Percentiles rank a stretch among this genome's conserved stretches.
Evolutionary conservation across 305 asterid species (phyloP).

Genomic region (Fraxinus xanthoxyloides): DNA sequence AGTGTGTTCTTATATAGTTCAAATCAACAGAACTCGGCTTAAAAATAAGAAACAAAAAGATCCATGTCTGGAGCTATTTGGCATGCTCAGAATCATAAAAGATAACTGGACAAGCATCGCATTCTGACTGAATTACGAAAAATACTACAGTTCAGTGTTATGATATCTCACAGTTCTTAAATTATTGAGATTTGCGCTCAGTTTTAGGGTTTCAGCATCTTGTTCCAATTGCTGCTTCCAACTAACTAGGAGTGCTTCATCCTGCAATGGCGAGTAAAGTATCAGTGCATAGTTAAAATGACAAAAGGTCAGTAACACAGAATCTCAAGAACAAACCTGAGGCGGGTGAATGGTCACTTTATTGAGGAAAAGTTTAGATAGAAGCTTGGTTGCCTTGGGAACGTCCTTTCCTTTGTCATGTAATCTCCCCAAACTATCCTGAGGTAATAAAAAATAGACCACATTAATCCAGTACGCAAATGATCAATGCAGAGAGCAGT

Average conservation of each 20-base stretch:
- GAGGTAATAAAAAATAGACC: slow-evolving; percentile 29
- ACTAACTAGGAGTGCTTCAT: slow-evolving; percentile 57
- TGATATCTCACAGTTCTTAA: slow-evolving; percentile 57
- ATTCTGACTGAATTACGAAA: neutral
- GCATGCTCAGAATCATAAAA: neutral
- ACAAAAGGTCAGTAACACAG: slow-evolving; percentile 17
- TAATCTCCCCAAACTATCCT: slow-evolving; percentile 80
- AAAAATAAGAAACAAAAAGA: neutral
- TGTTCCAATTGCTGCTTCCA: slow-evolving; percentile 75
- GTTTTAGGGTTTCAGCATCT: slow-evolving; percentile 68
- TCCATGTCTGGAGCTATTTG: neutral
- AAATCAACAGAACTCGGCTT: neutral
- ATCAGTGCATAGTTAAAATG: slow-evolving; percentile 23
- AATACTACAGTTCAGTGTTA: neutral
- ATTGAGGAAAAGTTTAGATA: slow-evolving; percentile 69
- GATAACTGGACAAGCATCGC: neutral
- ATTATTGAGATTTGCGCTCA: slow-evolving; percentile 61
- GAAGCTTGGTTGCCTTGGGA: slow-evolving; percentile 67
- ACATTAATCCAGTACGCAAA: slow-evolving; percentile 23
- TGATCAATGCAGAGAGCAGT: slow-evolving; percentile 5
- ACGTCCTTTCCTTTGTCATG: slow-evolving; percentile 70
- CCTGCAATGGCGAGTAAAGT: slow-evolving; percentile 41
- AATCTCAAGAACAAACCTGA: slow-evolving; percentile 46
- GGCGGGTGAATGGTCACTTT: slow-evolving; percentile 77
- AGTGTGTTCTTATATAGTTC: neutral